Evolutionary conservation across 257 asterid species (phyloP).

Genomic region (Solanum ahanhuiri): DNA sequence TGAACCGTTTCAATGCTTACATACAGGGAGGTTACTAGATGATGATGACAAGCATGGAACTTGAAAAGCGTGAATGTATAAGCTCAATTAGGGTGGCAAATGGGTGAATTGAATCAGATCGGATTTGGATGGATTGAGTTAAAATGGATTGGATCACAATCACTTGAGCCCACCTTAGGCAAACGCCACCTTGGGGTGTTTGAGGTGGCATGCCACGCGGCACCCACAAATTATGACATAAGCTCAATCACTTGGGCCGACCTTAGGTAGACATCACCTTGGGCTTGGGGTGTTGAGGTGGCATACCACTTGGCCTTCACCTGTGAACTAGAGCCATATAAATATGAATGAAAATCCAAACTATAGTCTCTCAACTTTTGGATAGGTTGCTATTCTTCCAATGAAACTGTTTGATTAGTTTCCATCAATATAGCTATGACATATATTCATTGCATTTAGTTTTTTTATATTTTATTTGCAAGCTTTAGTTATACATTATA

Average conservation of each 20-base stretch:
- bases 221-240: not conserved
- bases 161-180: too few relatives aligned
- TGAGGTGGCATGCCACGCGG: too few relatives aligned
- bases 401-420: not conserved
- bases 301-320: too few relatives aligned
- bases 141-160: too few relatives aligned
- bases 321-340: not conserved
- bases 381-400: not conserved
- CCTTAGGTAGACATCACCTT: not conserved
- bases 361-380: not conserved
- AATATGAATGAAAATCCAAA: not conserved
- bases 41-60: not conserved
- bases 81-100: not conserved
- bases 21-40: constrained; percentile 78
- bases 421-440: not conserved
- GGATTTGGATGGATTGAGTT: too few relatives aligned
- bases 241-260: not conserved
- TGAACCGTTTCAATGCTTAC: constrained; percentile 55
- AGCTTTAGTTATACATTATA: too few relatives aligned
- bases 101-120: too few relatives aligned
- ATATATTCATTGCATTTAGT: not conserved
- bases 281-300: not conserved
- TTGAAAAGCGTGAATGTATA: not conserved
- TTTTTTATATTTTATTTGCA: too few relatives aligned
- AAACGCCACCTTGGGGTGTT: too few relatives aligned